Evolutionary conservation across 2,329 filamentous ascomycete genomes (phyloP).

Genomic region (Trichoderma simmonsii): DNA sequence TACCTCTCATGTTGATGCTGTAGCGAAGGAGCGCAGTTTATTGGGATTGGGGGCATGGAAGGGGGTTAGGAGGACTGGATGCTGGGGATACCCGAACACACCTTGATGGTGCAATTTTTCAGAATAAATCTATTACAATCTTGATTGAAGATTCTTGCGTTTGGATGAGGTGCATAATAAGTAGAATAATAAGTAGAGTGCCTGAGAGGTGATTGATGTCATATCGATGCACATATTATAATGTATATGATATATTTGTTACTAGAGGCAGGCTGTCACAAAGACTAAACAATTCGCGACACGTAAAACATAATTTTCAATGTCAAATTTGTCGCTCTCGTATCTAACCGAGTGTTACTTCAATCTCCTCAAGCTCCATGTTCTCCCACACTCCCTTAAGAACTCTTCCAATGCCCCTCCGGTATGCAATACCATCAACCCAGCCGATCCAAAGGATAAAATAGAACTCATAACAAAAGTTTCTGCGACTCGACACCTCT

Average conservation of each 20-base stretch:
- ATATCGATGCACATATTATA: too few species aligned
- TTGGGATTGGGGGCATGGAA: not conserved
- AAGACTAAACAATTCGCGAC: too few species aligned
- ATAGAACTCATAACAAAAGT: not conserved
- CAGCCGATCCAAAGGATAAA: not conserved
- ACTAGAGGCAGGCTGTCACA: too few species aligned
- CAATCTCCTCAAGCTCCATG: not conserved
- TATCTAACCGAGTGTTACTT: not conserved
- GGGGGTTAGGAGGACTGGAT: not conserved
- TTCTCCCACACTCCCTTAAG: not conserved
- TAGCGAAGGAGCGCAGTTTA: not conserved
- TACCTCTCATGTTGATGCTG: conserved; percentile 5
- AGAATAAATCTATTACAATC: not conserved
- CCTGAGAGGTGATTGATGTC: too few species aligned
- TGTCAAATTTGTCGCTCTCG: too few species aligned
- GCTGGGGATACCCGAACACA: conserved; percentile 3
- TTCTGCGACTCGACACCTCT: rapidly evolving
- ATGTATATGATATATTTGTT: too few species aligned
- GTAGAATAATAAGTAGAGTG: too few species aligned
- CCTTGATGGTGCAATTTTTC: conserved; percentile 6
- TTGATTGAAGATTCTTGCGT: too few species aligned
- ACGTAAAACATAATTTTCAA: too few species aligned
- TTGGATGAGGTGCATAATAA: too few species aligned
- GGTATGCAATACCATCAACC: not conserved
- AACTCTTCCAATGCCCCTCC: not conserved